phyloP scores from a whole-genome alignment of 345 rosid genomes.

The Euclidium syriacum region DNA sequence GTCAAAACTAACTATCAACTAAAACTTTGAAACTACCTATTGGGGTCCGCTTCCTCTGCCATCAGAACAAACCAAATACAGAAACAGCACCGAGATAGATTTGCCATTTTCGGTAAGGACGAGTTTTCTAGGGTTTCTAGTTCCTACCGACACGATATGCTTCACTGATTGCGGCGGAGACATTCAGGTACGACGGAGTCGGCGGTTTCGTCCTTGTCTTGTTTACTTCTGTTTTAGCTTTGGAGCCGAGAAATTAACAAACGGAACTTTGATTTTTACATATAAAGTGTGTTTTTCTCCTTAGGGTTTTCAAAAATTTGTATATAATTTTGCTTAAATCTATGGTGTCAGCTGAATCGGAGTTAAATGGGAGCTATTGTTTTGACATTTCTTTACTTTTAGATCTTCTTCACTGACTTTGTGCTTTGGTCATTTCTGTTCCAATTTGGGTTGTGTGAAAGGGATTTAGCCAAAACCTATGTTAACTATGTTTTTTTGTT shows the following conservation, averaged over 20 bases:
- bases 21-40: slow-evolving; percentile 31
- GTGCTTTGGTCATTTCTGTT: not conserved
- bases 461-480: not conserved
- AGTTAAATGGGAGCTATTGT: not conserved
- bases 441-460: not conserved
- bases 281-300: not conserved
- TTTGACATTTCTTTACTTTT: not conserved
- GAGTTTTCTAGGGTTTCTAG: slow-evolving; percentile 22
- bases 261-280: not conserved
- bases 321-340: not conserved
- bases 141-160: not conserved
- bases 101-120: slow-evolving; percentile 13
- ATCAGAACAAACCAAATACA: not conserved
- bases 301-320: not conserved
- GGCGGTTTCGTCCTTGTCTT: slow-evolving; percentile 5
- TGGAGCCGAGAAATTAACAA: not conserved
- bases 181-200: slow-evolving; percentile 15
- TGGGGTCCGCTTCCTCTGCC: slow-evolving; percentile 35
- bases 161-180: slow-evolving; percentile 2
- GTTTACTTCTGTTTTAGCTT: slow-evolving; percentile 2
- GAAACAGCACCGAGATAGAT: slow-evolving; percentile 4
- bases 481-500: not conserved
- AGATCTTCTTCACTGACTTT: slow-evolving; percentile 9
- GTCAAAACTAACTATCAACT: slow-evolving; percentile 46
- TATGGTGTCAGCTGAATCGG: slow-evolving; percentile 4